Evolutionary conservation across 768 basidiomycete genomes (phyloP), one percentile per base, ranked within the genome.

Genomic region (Psilocybe azurescens): DNA sequence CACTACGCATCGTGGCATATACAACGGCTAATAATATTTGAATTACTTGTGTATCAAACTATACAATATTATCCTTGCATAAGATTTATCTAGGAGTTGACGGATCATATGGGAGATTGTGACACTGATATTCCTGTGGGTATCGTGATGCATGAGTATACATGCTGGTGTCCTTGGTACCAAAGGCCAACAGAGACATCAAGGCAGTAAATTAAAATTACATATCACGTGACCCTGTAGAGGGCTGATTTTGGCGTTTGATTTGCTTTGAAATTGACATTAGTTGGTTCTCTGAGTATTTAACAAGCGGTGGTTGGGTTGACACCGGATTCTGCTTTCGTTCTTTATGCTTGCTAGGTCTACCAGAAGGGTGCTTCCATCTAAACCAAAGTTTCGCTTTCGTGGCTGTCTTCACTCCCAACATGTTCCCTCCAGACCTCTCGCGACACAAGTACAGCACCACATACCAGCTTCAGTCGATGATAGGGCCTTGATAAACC

Each of bases 401-500:
- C 78, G 75, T 65, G 75, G 80, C 58, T 83, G 78, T 67, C 76
- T 83, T 33, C 66, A 73, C 60, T 73, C 78, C 54, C 74, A 72
- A 55, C 70, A 74, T 39, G 70, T 70, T 48, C 48, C 48, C 67
- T 44, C 58, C 55, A 67, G 71, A 53, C 51, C 63, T 66, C 78
- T 72, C 67, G 66, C 83, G 28, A 83, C 82, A 18, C 73, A 79
- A 30, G 70, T 75, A 48, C 74, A 82, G 13, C 75, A 76, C 33
- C 78, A 78, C 44, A 82, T 87, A 49, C 87, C 88, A 16, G 82
- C 89, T 13, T 86, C 90, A 16, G 63, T 76, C 49, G 89, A 91
- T 69, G 91, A 93, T 75, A 78, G 77, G 55, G 81, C 86, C 54
- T 81, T 94, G 64, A 81, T 88, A 60, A 77, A 85, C 14, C 83